These are phyloP conservation scores for Fusarium sp. DNA, from an alignment of 2,329 filamentous ascomycete species.

Conservation along the genomic window DNA sequence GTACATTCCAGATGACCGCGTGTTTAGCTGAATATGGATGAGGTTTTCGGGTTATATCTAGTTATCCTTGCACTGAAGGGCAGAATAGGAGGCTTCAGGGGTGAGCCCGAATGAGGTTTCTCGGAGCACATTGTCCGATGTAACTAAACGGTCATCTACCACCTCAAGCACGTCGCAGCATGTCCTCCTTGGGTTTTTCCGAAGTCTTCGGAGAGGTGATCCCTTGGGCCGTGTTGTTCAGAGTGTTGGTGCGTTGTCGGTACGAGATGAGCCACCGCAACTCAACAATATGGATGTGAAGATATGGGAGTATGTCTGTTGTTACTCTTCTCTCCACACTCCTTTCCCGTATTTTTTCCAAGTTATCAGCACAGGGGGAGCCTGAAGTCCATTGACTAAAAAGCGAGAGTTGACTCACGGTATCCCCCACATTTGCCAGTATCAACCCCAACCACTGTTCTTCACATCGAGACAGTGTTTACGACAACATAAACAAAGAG, in stretches of 20 bases:
- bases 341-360: background rate
- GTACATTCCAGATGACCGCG: background rate
- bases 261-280: background rate
- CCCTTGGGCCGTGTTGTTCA: background rate
- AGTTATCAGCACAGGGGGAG: background rate
- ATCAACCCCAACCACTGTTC: background rate
- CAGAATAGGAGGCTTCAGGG: background rate
- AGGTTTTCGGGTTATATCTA: background rate
- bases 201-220: background rate
- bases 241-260: background rate
- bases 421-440: background rate
- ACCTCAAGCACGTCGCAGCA: background rate
- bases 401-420: background rate
- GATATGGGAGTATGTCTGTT: background rate
- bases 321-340: background rate
- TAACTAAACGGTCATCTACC: background rate
- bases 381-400: background rate
- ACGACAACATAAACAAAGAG: background rate
- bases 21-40: background rate
- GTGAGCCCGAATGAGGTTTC: background rate
- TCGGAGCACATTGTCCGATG: background rate
- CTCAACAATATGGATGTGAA: background rate
- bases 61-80: background rate
- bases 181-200: background rate
- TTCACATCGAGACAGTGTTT: background rate